These are phyloP conservation scores for Arctium lappa DNA, from an alignment of 129 eudicot genomes.

Conservation along the genomic window DNA sequence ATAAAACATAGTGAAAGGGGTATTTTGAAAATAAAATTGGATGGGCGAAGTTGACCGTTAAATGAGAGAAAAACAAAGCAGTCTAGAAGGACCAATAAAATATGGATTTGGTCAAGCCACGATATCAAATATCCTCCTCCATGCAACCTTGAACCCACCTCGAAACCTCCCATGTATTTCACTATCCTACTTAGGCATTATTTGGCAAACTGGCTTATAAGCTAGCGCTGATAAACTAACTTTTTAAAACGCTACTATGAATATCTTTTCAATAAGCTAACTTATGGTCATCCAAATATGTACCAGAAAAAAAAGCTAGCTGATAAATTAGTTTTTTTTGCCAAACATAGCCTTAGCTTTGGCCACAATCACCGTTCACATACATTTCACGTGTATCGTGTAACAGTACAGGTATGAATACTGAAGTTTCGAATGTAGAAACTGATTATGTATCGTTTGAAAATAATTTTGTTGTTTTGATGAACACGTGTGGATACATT, in stretches of 20 bases:
- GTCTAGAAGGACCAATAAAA: conserved; percentile 41
- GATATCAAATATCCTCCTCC: conserved; percentile 17
- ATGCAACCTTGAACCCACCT: conserved; percentile 2
- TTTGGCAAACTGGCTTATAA: too few relatives aligned
- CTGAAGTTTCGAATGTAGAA: background rate
- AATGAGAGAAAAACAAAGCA: conserved; percentile 17
- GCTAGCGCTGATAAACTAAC: too few relatives aligned
- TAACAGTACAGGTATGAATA: background rate
- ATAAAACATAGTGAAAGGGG: conserved; percentile 8
- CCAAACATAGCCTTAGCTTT: background rate
- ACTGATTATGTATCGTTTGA: too few relatives aligned
- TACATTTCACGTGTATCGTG: background rate
- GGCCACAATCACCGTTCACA: background rate
- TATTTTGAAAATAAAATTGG: background rate
- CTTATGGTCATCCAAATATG: too few relatives aligned
- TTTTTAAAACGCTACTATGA: too few relatives aligned
- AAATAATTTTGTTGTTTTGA: background rate
- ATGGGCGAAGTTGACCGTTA: conserved; percentile 45
- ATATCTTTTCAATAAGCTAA: too few relatives aligned
- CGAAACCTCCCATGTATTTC: conserved; percentile 25
- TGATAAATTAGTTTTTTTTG: too few relatives aligned
- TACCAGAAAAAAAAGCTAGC: too few relatives aligned
- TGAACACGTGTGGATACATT: background rate
- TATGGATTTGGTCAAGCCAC: conserved; percentile 46
- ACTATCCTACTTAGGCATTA: conserved; percentile 4